Conservation (phyloP, 805 yeast genomes). For the Brettanomyces anomalus region DNA sequence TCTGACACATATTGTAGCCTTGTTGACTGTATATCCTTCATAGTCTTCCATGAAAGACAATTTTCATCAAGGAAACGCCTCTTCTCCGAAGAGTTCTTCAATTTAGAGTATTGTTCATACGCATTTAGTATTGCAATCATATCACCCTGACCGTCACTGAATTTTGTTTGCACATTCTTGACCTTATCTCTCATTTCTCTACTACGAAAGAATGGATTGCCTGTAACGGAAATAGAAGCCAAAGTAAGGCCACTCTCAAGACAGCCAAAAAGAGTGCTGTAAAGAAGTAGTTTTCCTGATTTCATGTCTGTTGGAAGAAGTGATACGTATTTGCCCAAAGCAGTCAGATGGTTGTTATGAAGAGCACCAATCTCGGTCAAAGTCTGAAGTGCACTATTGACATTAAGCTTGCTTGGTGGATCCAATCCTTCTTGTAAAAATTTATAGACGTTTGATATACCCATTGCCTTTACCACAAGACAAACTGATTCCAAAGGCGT, state of each 20-base stretch:
- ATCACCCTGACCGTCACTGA: slow-evolving; percentile 60
- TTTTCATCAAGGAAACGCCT: slow-evolving; percentile 46
- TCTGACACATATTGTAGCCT: slow-evolving; percentile 59
- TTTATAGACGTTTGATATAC: slow-evolving; percentile 56
- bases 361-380: slow-evolving; percentile 72
- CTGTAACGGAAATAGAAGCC: slow-evolving; percentile 69
- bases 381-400: slow-evolving; percentile 41
- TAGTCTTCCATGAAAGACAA: slow-evolving; percentile 48
- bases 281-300: slow-evolving; percentile 73
- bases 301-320: slow-evolving; percentile 79
- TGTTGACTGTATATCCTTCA: slow-evolving; percentile 66
- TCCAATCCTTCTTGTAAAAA: slow-evolving; percentile 75
- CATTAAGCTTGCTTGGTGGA: slow-evolving; percentile 53
- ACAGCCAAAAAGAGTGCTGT: slow-evolving; percentile 78
- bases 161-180: slow-evolving; percentile 34
- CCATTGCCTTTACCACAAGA: slow-evolving; percentile 83
- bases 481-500: slow-evolving; percentile 78
- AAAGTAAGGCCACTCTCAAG: slow-evolving; percentile 67
- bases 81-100: slow-evolving; percentile 22
- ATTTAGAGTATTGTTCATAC: slow-evolving; percentile 39
- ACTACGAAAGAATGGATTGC: slow-evolving; percentile 62
- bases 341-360: slow-evolving; percentile 43
- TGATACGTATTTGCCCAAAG: slow-evolving; percentile 73
- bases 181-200: slow-evolving; percentile 57
- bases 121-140: slow-evolving; percentile 58